Conservation (phyloP, 1,284 basidiomycete genomes). For the Trichosporon sp. region DNA sequence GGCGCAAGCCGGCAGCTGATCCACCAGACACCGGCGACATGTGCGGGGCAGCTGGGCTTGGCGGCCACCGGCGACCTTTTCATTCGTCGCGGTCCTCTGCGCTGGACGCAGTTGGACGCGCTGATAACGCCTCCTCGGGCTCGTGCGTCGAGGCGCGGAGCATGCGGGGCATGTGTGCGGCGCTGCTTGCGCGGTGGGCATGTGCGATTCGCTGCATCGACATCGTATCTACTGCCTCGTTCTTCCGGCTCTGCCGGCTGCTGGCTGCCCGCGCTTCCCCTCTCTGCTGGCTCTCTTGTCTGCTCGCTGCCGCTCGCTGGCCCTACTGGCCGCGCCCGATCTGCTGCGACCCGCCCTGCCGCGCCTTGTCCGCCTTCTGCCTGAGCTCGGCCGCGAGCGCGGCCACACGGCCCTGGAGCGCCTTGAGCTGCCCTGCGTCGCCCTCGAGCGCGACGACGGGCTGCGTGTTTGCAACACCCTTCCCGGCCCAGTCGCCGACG, state of each 20-base stretch:
- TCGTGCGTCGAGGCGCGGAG: background rate
- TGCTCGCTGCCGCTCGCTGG: too few relatives aligned
- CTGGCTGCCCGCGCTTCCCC: background rate
- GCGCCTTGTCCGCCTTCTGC: background rate
- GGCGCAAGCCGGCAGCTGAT: background rate
- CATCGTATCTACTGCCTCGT: background rate
- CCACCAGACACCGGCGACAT: background rate
- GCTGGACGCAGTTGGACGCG: background rate
- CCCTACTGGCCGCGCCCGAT: too few relatives aligned
- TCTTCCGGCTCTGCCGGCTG: background rate
- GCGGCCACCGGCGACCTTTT: too few relatives aligned
- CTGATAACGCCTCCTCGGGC: background rate
- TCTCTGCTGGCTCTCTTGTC: background rate
- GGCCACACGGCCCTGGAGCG: background rate
- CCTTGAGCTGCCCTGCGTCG: background rate
- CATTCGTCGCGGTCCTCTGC: too few relatives aligned
- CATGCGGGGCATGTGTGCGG: too few relatives aligned
- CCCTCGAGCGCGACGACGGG: background rate
- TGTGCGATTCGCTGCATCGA: background rate
- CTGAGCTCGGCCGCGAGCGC: background rate
- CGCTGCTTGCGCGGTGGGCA: background rate
- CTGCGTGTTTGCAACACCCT: background rate
- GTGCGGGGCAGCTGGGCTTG: background rate
- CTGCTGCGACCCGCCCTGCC: too few relatives aligned
- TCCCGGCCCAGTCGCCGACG: background rate